Evolutionary conservation across 768 basidiomycete genomes (phyloP), one percentile per base, ranked within the genome.

Genomic region (Cyclocybe aegerita): DNA sequence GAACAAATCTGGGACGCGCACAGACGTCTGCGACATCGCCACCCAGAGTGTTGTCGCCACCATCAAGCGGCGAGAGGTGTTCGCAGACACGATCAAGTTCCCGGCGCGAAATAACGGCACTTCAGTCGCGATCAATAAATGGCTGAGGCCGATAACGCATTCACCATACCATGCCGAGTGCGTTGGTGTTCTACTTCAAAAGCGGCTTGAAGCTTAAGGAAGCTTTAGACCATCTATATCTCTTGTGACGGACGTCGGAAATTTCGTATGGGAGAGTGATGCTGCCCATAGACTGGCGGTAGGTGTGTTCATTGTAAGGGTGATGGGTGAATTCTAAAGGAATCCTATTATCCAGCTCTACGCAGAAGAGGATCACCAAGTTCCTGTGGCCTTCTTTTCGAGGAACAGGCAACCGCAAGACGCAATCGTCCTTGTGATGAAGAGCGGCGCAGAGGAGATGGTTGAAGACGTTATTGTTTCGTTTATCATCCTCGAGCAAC

Each of bases 81-180:
- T 57, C 12, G 36, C 56, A 7, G 56, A 57, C 43, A 57, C 52
- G 4, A 47, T 57, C 35, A 54, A 57, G 39, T 51, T 57, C 38
- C 38, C 49, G 32, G 32, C 30, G 32, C 48, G 49, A 42, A 48
- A 53, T 23, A 49, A 41, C 31, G 46, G 46, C 4, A 44, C 36
- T 29, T 43, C 49, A 11, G 23, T 54, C 4, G 37, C 56, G 6
- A 46, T 57, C 6, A 57, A 51, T 23, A 48, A 53, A 38, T 57
- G 56, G 52, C 38, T 57, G n/a, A 43, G 33, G n/a, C 23, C 54
- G 15, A 35, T 48, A 7, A 47, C 50, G 23, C 23, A 23, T 23
- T 43, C 44, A 17, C 42, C 46, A 11, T 32, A 39, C 4, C 44
- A 51, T 38, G 11, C 39, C 16, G 50, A 39, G 54, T 51, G 45